Conservation (phyloP, 306 rosid genomes). For the Acacia confusa region DNA sequence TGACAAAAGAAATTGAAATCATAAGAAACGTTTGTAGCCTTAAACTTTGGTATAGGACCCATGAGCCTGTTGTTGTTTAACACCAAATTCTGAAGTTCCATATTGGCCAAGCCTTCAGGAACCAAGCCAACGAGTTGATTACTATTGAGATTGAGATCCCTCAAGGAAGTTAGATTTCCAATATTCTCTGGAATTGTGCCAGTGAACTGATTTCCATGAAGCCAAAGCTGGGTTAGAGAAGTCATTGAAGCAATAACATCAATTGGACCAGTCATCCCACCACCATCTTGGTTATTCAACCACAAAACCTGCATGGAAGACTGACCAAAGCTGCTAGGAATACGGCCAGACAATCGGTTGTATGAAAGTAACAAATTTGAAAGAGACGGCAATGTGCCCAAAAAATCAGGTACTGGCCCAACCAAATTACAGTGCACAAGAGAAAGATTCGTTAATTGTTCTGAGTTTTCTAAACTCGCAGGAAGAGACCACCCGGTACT, state of each 20-base stretch:
- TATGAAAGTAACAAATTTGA: slow-evolving; percentile 53
- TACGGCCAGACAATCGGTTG: slow-evolving; percentile 52
- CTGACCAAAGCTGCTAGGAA: slow-evolving; percentile 56
- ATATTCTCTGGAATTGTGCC: slow-evolving; percentile 65
- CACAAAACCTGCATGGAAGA: slow-evolving; percentile 66
- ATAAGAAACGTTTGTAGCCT: slow-evolving; percentile 49
- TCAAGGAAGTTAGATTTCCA: slow-evolving; percentile 54
- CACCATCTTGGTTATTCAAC: slow-evolving; percentile 68
- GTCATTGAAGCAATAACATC: slow-evolving; percentile 66
- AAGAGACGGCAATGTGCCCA: slow-evolving; percentile 60
- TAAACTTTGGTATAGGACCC: slow-evolving; percentile 75
- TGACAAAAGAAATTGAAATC: slow-evolving; percentile 66
- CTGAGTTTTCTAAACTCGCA: slow-evolving; percentile 48
- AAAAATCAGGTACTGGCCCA: slow-evolving; percentile 68
- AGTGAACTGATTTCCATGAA: slow-evolving; percentile 72
- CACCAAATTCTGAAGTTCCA: slow-evolving; percentile 58
- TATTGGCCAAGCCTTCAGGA: slow-evolving; percentile 57
- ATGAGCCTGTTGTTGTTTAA: slow-evolving; percentile 63
- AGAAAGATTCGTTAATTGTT: slow-evolving; percentile 60
- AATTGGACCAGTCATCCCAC: slow-evolving; percentile 60
- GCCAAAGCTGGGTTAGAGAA: slow-evolving; percentile 60
- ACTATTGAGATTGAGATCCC: slow-evolving; percentile 67
- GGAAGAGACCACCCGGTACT: slow-evolving; percentile 75
- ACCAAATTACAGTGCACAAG: slow-evolving; percentile 55
- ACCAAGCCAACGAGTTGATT: slow-evolving; percentile 66